Conservation (phyloP, 2,329 filamentous ascomycete species). For the Eutypa lata region DNA sequence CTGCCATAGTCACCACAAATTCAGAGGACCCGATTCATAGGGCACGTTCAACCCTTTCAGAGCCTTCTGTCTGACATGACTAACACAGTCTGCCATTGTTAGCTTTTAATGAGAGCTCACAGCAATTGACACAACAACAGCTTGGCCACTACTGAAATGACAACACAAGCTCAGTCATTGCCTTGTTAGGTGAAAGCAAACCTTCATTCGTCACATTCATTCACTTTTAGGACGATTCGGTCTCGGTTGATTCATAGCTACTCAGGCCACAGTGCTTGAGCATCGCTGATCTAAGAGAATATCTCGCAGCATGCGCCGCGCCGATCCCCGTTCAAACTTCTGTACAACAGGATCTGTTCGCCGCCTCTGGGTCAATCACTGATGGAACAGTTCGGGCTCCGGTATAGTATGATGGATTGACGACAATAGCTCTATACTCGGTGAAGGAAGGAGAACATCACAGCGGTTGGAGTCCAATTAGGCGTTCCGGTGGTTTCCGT, state of each 20-base stretch:
- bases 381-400: neutral
- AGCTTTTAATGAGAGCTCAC: conserved; percentile 31
- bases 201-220: neutral
- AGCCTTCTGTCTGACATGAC: conserved; percentile 26
- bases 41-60: conserved; percentile 49
- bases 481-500: conserved; percentile 22
- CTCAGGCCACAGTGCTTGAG: no score
- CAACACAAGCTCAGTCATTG: neutral
- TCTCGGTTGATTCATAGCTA: no score
- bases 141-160: neutral
- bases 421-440: conserved; percentile 10
- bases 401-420: conserved; percentile 8
- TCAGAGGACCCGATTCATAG: conserved; percentile 55
- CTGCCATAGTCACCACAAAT: conserved; percentile 57
- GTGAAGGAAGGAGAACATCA: conserved; percentile 6
- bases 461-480: conserved; percentile 25
- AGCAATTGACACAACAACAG: conserved; percentile 24
- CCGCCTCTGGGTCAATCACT: no score
- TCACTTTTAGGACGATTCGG: neutral
- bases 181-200: neutral
- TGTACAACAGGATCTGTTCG: no score
- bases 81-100: conserved; percentile 21
- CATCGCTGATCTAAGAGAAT: no score
- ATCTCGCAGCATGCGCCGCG: no score
- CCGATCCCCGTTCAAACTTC: no score